Evolutionary conservation across 257 asterid genomes (phyloP), one percentile per base, ranked within the genome.

Genomic region (Rubia yunnanensis): DNA sequence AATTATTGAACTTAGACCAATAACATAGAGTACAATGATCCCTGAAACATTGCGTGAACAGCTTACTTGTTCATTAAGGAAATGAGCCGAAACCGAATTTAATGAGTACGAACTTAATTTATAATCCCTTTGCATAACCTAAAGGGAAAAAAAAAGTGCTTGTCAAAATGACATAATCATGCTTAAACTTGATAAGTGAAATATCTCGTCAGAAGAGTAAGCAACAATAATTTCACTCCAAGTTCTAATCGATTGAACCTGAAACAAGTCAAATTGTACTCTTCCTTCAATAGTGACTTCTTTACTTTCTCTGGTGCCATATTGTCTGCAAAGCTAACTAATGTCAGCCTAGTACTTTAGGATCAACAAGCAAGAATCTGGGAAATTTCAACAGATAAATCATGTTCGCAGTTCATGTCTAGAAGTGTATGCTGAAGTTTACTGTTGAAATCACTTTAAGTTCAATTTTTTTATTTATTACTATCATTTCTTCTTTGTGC

Each of bases 31-130:
- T 39, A 26, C n/a, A 23, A 24, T 41, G 55, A 14, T 36, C 24
- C 54, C 54, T 38, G 24, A 38, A 24, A 63, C 24, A 14, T 9
- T 41, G 56, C n/a, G 26, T 9, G 52, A 20, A 10, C 38, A 15
- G 14, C 77, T 65, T 75, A 86, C 99, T 88, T 92, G 99, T 78
- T 94, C 99, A 68, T 86, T 88, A 64, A 94, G 96, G 79, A 94
- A 94, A 88, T 88, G 99, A 22, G 99, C 88, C 56, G 99, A 94
- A 67, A 94, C 99, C 57, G 97, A 88, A 82, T 94, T 94, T 55
- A 94, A 77, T 4, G 99, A 94, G 76, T 94, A 94, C 18, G 99
- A 94, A 74, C 99, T 94, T 66, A 94, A 74, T 74, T 94, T 94
- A 82, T 90, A 70, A 75, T 94, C 97, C 84, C 97, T 90, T 75